These are phyloP conservation scores for Boletus speciosus DNA, from an alignment of 768 basidiomycete species.

Conservation along the genomic window DNA sequence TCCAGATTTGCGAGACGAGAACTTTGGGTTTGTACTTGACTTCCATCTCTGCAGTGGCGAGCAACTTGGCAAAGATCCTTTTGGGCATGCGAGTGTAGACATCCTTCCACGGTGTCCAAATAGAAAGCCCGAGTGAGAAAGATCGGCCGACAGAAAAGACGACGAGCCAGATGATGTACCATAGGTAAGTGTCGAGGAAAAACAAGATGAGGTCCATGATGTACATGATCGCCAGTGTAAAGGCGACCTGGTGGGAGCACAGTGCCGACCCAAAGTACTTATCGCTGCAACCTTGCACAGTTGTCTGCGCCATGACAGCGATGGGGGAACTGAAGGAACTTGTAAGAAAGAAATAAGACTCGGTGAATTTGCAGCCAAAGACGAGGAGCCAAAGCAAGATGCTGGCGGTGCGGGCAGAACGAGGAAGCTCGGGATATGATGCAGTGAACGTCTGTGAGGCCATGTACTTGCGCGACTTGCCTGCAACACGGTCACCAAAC, in stretches of 20 bases:
- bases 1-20: conserved; percentile 98
- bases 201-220: conserved; percentile 96
- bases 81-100: conserved; percentile 95
- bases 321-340: conserved; percentile 96
- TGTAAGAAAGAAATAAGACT: conserved; percentile 98
- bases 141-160: conserved; percentile 89
- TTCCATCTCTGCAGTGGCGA: conserved; percentile 97
- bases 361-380: conserved; percentile 94
- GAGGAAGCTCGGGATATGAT: conserved; percentile 80
- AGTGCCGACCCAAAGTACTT: conserved; percentile 74
- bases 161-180: conserved; percentile 99
- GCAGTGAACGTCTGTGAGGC: conserved; percentile 99
- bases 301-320: conserved; percentile 93
- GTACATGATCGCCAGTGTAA: conserved; percentile 97
- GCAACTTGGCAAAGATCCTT: conserved; percentile 94
- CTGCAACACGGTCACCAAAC: conserved; percentile 98
- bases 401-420: conserved; percentile 75
- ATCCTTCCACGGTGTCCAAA: conserved; percentile 99
- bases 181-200: conserved; percentile 99
- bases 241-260: conserved; percentile 90
- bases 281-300: conserved; percentile 87
- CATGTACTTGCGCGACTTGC: conserved; percentile 97
- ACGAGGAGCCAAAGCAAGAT: conserved; percentile 87
- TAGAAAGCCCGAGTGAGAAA: conserved; percentile 89
- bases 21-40: conserved; percentile 99